phyloP scores from a whole-genome alignment of 805 yeast genomes.

The Brettanomyces naardenensis region DNA sequence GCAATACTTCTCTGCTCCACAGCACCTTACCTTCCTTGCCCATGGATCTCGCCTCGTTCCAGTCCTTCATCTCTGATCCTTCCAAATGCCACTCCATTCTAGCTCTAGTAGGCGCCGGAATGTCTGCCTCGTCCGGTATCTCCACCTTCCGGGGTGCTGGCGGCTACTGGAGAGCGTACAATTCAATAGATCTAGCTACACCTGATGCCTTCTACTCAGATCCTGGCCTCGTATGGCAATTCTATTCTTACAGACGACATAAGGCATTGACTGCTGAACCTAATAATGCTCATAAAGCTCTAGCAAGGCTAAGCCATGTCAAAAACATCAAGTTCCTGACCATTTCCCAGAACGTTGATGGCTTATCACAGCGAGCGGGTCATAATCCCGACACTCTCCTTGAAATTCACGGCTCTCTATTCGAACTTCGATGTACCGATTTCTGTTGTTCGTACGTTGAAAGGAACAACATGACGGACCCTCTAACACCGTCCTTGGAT shows the following conservation, averaged over 20 bases:
- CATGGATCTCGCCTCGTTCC: too few relatives aligned
- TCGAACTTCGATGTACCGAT: conserved; percentile 65
- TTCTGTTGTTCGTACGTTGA: conserved; percentile 63
- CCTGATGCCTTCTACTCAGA: conserved; percentile 83
- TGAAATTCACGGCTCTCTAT: conserved; percentile 76
- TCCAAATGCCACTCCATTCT: conserved; percentile 40
- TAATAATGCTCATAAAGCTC: conserved; percentile 63
- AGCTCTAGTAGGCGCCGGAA: conserved; percentile 77
- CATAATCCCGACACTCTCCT: conserved; percentile 46
- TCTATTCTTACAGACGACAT: conserved; percentile 62
- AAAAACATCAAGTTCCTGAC: conserved; percentile 41
- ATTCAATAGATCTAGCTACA: conserved; percentile 79
- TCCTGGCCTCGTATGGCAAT: conserved; percentile 89
- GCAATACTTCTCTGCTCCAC: too few relatives aligned
- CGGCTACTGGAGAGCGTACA: conserved; percentile 72
- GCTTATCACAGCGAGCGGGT: conserved; percentile 57
- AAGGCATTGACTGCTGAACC: conserved; percentile 63
- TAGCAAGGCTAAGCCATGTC: conserved; percentile 51
- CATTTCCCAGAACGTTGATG: conserved; percentile 81
- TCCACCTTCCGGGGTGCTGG: conserved; percentile 66
- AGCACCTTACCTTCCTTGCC: too few relatives aligned
- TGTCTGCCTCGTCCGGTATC: conserved; percentile 70
- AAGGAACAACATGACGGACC: conserved; percentile 43
- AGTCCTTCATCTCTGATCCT: background rate
- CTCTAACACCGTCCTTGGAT: conserved; percentile 38